Base-by-base conservation (phyloP, 2,329 filamentous ascomycete species). In the Juglanconis juglandina region DNA sequence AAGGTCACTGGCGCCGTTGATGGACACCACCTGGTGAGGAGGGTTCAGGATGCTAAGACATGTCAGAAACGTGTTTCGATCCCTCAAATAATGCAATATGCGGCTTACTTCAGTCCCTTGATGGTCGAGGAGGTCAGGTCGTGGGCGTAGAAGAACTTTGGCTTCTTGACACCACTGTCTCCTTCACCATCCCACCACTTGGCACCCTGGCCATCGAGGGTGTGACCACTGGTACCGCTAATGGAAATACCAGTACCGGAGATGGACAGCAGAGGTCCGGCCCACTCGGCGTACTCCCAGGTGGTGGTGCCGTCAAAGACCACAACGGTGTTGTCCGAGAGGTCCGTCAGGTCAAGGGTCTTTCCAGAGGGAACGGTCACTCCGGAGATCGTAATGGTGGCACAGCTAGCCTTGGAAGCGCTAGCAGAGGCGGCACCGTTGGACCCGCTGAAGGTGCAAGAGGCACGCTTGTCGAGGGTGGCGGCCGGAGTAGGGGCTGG, bases 281-380 rank as follows among this genome's bases (percentile, higher is more conserved):
- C 70, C 87, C 87, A 90, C 67, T 87, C 82, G 64, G 83, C 76
- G 74, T 88, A 89, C 24, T 78, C 87, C 68, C 87, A 90, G 57
- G 82, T 85, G n/a, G 87, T 90, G 13, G 77, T 83, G 48, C 87
- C 88, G 60, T 83, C 72, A 72, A 90, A 90, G 66, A 81, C 83
- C 63, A 89, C 79, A 58, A 71, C 77, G 13, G 83, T 85, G 63
- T 79, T 80, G 17, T 72, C 68, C 1, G 76, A 76, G 44, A 87
- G 75, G 24, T 75, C 73, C 11, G 83, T 83, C 62, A 88, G 69
- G 67, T 87, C 83, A 3, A 88, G 77, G 3, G 84, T 87, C 9
- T 74, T 73, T 30, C 84, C 84, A 6, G 83, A 79, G 3, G 85
- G 85, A 13, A 87, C 84, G 17, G 72, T 72, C 50, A 87, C 77